Conservation (phyloP, 805 yeast genomes). For the Cyberlindnera saturnus region DNA sequence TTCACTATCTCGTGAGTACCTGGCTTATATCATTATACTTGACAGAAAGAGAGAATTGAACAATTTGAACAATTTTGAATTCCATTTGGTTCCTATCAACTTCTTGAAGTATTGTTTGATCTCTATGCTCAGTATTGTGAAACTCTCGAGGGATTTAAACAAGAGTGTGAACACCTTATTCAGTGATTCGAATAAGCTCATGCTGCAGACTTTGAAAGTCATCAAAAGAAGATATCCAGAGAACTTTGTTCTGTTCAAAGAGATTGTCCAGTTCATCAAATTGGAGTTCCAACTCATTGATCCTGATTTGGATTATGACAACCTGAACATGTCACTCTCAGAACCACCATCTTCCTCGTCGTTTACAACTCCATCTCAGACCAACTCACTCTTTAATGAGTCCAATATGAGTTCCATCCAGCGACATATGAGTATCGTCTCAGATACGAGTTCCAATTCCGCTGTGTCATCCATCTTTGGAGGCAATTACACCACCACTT, state of each 20-base stretch:
- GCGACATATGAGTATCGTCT: neutral
- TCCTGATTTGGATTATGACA: slow-evolving; percentile 7
- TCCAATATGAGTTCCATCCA: neutral
- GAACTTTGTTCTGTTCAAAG: slow-evolving; percentile 20
- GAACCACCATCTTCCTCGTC: neutral
- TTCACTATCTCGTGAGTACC: slow-evolving; percentile 10
- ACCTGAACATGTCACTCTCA: neutral
- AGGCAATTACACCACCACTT: slow-evolving; percentile 2
- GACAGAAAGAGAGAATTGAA: slow-evolving; percentile 16
- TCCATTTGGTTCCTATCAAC: slow-evolving; percentile 23
- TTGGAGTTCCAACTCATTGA: slow-evolving; percentile 4
- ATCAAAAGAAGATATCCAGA: slow-evolving; percentile 23
- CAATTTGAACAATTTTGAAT: slow-evolving; percentile 23
- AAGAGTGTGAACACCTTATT: slow-evolving; percentile 5
- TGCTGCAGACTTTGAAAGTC: slow-evolving; percentile 11
- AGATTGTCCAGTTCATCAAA: slow-evolving; percentile 5
- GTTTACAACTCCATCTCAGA: neutral
- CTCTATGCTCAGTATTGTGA: slow-evolving; percentile 15
- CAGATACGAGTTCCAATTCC: slow-evolving; percentile 2
- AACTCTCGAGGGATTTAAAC: slow-evolving; percentile 7
- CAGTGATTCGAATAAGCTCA: slow-evolving; percentile 13
- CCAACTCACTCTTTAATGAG: neutral
- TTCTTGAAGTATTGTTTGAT: slow-evolving; percentile 20
- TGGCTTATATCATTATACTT: slow-evolving; percentile 15
- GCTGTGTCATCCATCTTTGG: slow-evolving; percentile 6